phyloP scores from a whole-genome alignment of 106 monocot genomes.

The Phalaenopsis equestris region DNA sequence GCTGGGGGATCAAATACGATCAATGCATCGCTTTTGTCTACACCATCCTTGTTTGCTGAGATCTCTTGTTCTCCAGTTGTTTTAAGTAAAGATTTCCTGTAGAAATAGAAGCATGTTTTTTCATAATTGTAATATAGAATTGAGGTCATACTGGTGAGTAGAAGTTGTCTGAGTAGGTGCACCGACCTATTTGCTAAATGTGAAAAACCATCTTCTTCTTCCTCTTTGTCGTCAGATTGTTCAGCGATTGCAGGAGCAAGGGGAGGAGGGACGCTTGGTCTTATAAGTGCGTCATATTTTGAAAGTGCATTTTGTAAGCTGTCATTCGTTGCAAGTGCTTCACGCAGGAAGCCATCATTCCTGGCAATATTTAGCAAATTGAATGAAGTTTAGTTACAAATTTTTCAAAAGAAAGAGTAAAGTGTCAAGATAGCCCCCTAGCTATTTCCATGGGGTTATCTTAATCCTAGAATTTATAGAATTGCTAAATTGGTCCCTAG shows the following conservation, averaged over 20 bases:
- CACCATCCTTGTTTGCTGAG: conserved; percentile 22
- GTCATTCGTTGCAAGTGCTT: conserved; percentile 55
- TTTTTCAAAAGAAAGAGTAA: neutral
- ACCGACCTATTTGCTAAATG: conserved; percentile 39
- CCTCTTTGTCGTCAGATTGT: conserved; percentile 17
- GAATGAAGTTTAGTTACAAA: neutral
- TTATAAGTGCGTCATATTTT: conserved; percentile 28
- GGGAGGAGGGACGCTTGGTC: neutral
- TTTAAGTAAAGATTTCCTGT: conserved; percentile 29
- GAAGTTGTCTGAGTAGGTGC: neutral
- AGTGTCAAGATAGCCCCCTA: no score
- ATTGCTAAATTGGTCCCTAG: no score
- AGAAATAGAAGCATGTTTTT: neutral
- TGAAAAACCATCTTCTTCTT: conserved; percentile 45
- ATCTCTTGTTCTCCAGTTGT: conserved; percentile 11
- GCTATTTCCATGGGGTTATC: no score
- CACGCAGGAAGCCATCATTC: conserved; percentile 51
- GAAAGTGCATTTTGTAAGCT: conserved; percentile 43
- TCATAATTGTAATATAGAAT: neutral
- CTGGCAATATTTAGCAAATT: conserved; percentile 18
- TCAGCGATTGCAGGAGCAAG: neutral
- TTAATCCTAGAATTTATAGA: no score
- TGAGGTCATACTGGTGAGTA: neutral
- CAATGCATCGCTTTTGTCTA: conserved; percentile 21
- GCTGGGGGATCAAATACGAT: conserved; percentile 27